Conservation (phyloP, 163 green algal genomes). For the Chloromonas sp. region DNA sequence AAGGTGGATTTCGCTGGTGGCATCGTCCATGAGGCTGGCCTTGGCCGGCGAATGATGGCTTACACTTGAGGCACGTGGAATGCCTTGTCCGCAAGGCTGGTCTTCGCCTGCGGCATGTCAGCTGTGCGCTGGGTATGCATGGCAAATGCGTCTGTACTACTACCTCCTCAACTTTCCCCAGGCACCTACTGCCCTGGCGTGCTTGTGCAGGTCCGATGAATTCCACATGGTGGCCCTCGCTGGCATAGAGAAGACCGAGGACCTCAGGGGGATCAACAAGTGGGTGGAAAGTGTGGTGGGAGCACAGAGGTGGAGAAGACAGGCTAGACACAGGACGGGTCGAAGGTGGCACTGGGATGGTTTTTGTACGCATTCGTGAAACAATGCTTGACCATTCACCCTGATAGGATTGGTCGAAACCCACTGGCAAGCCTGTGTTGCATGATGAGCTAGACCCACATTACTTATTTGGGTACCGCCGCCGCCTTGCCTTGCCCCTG, state of each 20-base stretch:
- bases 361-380: neutral
- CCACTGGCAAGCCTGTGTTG: too few relatives aligned
- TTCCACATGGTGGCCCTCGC: slow-evolving; percentile 30
- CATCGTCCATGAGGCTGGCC: too few relatives aligned
- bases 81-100: slow-evolving; percentile 44
- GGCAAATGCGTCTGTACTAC: neutral
- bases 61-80: too few relatives aligned
- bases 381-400: neutral
- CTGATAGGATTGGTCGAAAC: too few relatives aligned
- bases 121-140: slow-evolving; percentile 15
- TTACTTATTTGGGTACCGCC: too few relatives aligned
- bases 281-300: neutral
- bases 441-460: too few relatives aligned
- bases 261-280: slow-evolving; percentile 28
- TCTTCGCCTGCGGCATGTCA: slow-evolving; percentile 51
- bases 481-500: neutral
- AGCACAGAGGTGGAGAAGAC: too few relatives aligned
- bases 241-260: slow-evolving; percentile 21
- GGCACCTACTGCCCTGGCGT: neutral
- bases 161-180: neutral
- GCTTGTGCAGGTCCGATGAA: slow-evolving; percentile 17
- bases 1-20: too few relatives aligned
- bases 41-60: too few relatives aligned
- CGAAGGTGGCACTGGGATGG: neutral
- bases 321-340: neutral